Evolutionary conservation across 148 eudicot genomes (phyloP).

Genomic region (Camellia granthamiana): DNA sequence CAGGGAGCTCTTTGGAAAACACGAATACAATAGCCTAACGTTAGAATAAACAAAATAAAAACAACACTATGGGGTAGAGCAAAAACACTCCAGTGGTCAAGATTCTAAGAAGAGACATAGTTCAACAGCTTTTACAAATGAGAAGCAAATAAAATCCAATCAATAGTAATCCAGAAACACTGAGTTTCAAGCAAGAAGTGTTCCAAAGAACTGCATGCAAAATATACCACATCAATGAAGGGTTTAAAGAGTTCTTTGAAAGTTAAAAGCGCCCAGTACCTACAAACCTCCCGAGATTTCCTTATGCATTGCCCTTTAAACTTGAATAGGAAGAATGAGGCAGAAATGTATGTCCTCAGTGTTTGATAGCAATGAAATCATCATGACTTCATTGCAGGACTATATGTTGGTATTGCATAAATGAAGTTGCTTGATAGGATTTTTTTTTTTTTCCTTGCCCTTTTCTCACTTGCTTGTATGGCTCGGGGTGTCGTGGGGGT

Average conservation of each 20-base stretch:
- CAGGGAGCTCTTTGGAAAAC: background rate
- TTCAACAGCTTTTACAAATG: slow-evolving; percentile 1
- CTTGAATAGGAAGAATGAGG: background rate
- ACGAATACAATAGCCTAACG: background rate
- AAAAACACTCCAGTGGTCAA: background rate
- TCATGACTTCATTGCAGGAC: background rate
- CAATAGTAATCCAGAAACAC: background rate
- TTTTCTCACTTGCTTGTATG: too few species aligned
- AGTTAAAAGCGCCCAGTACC: background rate
- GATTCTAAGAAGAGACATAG: background rate
- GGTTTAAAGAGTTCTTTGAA: background rate
- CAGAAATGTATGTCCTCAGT: background rate
- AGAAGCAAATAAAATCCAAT: background rate
- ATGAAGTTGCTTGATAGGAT: too few species aligned
- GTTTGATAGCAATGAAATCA: background rate
- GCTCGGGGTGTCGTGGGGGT: too few species aligned
- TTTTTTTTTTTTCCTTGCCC: too few species aligned
- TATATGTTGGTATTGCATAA: too few species aligned
- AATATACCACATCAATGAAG: background rate
- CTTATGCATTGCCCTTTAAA: background rate
- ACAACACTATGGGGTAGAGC: background rate
- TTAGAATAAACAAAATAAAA: background rate
- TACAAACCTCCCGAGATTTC: background rate
- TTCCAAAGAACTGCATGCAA: background rate
- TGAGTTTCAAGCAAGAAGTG: background rate